A percentile compares a stretch with the other conserved stretches of the same genome.
phyloP scores from a whole-genome alignment of 2,329 filamentous ascomycete genomes.

The Neofusicoccum ribis region DNA sequence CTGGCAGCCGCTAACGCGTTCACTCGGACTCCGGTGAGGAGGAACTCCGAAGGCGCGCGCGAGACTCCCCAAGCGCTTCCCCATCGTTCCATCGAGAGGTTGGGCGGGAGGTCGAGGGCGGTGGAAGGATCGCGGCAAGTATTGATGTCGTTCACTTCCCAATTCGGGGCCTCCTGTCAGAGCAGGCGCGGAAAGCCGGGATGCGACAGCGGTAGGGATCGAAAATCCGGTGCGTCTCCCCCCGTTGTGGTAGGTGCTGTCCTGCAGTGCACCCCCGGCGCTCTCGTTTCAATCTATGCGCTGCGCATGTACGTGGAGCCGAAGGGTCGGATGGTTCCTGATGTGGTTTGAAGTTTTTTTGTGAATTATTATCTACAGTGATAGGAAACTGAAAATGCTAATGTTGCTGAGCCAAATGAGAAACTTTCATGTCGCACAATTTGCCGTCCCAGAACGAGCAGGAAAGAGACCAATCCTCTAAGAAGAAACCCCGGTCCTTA shows the following conservation, averaged over 20 bases:
- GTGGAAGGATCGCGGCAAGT: not conserved
- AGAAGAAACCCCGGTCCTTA: not conserved
- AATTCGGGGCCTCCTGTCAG: not conserved
- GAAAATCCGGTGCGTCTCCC: too few species aligned
- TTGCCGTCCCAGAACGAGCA: conserved; percentile 9
- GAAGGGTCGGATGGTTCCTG: not conserved
- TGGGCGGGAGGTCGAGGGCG: not conserved
- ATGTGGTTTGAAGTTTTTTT: not conserved
- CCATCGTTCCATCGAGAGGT: not conserved
- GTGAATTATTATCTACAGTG: not conserved
- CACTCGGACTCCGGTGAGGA: conserved; percentile 17
- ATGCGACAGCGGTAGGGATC: not conserved
- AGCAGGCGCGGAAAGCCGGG: not conserved
- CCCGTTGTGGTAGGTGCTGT: not conserved
- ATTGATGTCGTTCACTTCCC: conserved; percentile 7
- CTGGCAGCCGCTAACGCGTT: not conserved
- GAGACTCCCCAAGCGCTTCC: not conserved
- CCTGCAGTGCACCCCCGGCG: too few species aligned
- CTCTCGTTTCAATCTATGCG: not conserved
- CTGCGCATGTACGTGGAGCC: not conserved
- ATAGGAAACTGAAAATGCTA: not conserved
- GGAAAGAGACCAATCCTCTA: not conserved
- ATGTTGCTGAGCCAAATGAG: not conserved
- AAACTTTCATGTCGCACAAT: conserved; percentile 12
- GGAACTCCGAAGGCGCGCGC: conserved; percentile 13